Base-by-base conservation (phyloP, 2,329 filamentous ascomycete genomes). In the Penicillium italicum region DNA sequence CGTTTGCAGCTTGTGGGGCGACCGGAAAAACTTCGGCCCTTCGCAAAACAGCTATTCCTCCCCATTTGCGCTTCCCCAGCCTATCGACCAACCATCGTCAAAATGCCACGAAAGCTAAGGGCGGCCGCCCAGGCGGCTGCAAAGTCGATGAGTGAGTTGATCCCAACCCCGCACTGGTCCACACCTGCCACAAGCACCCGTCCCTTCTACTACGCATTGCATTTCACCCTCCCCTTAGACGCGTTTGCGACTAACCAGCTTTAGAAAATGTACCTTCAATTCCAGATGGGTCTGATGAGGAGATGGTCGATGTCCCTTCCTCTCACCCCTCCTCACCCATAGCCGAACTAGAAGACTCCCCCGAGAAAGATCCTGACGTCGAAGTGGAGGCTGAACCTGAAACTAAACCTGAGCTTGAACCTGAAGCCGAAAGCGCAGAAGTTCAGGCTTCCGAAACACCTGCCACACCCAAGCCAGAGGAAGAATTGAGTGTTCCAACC, bases 71-170 rank as follows among this genome's bases (percentile, higher is more conserved):
- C 33, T 48, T 42, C 30, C 46, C 48, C 42, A 33, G 40, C 47
- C 40, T 50, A 44, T 50, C 41, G 34, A 43, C 11, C 41, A n/a
- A 33, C 40, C 45, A 57, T 51, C 45, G 44, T 24, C 59, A 54
- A 18, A 18, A 79, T 79, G 77, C 72, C 76, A 53, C 70, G 76
- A 63, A 77, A 76, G 62, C 69, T 72, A 45, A 69, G 77, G 64
- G 73, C 75, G 49, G 77, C 77, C 64, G 77, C 76, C 18, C 75
- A 77, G 60, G 76, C 76, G 61, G 76, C 77, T 57, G 73, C 74
- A n/a, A 72, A 76, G 59, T 77, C 75, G 28, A 69, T 77, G 61
- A 74, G 76, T 78, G 66, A 61, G 74, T 69, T 34, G 33, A 20
- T 44, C 45, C 33, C 40, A 47, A 37, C 14, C 16, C 9, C 34